These are phyloP conservation scores for Austroboletus novae-zelandiae DNA, from an alignment of 1,284 basidiomycete genomes.

Conservation along the genomic window DNA sequence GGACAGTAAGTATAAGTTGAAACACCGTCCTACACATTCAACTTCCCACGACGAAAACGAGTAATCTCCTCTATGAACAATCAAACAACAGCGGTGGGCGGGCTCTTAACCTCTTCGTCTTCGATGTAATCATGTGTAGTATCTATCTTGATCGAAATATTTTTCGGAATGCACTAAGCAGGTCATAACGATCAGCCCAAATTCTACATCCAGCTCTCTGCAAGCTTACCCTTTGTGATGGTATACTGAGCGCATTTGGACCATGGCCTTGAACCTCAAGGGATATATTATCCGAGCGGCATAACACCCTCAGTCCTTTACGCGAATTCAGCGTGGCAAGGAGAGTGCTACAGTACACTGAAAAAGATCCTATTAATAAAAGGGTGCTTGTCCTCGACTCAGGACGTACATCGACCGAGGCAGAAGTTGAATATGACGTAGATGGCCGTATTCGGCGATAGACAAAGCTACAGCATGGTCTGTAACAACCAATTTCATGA, in stretches of 20 bases:
- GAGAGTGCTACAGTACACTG: conserved; percentile 48
- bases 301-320: conserved; percentile 29
- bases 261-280: too few relatives aligned
- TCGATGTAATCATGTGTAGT: conserved; percentile 15
- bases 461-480: conserved; percentile 27
- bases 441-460: conserved; percentile 39
- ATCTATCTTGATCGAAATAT: conserved; percentile 24
- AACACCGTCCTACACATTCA: too few relatives aligned
- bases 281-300: neutral
- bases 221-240: neutral
- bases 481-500: too few relatives aligned
- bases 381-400: neutral
- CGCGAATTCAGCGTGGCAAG: conserved; percentile 47
- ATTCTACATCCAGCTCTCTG: too few relatives aligned
- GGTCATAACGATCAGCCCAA: neutral
- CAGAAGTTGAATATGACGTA: conserved; percentile 49
- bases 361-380: neutral
- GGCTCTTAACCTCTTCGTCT: conserved; percentile 8
- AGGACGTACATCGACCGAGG: conserved; percentile 41
- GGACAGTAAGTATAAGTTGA: too few relatives aligned
- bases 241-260: too few relatives aligned
- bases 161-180: conserved; percentile 9
- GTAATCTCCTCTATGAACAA: too few relatives aligned
- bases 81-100: too few relatives aligned
- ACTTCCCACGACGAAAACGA: too few relatives aligned